Conservation (phyloP, 805 yeast genomes). For the Danielia oregonensis region DNA sequence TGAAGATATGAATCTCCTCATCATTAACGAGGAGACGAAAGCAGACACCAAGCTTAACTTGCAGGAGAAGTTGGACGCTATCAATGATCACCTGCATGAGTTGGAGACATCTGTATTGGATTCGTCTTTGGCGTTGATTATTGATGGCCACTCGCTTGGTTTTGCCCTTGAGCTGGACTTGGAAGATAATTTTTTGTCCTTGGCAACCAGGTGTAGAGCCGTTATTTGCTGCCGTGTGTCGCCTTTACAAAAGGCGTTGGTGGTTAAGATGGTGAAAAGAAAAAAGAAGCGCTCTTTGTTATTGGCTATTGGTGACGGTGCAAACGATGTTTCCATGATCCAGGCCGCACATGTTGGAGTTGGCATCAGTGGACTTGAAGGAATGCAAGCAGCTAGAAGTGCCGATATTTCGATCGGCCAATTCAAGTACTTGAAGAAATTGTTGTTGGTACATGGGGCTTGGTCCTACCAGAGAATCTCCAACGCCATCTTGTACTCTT, state of each 20-base stretch:
- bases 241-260: constrained; percentile 94
- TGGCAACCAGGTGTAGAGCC: constrained; percentile 87
- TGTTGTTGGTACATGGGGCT: constrained; percentile 89
- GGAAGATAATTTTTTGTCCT: constrained; percentile 71
- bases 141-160: constrained; percentile 89
- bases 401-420: constrained; percentile 98
- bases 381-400: constrained; percentile 98
- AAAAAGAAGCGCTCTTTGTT: constrained; percentile 67
- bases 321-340: constrained; percentile 98
- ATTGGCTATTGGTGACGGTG: constrained; percentile 97
- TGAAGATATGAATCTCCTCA: constrained; percentile 92
- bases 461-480: constrained; percentile 97
- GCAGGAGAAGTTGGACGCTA: constrained; percentile 69
- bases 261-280: constrained; percentile 88
- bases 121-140: constrained; percentile 80
- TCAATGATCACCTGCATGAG: constrained; percentile 62
- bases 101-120: constrained; percentile 53
- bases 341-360: constrained; percentile 99
- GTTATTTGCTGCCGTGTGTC: constrained; percentile 98
- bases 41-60: constrained; percentile 76
- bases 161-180: constrained; percentile 80
- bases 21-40: constrained; percentile 81
- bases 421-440: constrained; percentile 77
- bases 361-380: constrained; percentile 99
- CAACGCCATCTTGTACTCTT: constrained; percentile 87